phyloP scores from a whole-genome alignment of 441 rosid species.

The Erodium chrysanthum region DNA sequence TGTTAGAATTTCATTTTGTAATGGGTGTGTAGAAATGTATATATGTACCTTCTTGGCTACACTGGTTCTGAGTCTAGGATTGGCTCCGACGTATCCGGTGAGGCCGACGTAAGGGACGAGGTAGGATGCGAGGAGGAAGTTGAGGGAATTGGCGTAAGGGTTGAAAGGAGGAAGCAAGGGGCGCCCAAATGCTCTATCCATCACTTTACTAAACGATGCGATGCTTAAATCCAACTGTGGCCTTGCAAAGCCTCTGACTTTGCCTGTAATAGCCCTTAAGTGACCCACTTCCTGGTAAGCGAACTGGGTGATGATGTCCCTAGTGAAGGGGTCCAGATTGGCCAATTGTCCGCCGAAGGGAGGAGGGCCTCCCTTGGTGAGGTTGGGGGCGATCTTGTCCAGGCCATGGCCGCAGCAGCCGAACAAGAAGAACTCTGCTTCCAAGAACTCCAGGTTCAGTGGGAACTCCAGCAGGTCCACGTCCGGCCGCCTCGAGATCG shows the following conservation, averaged over 20 bases:
- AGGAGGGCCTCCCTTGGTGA: constrained; percentile 55
- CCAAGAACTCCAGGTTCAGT: constrained; percentile 67
- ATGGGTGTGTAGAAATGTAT: too few species aligned
- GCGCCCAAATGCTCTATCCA: constrained; percentile 48
- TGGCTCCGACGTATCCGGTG: constrained; percentile 78
- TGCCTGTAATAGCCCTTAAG: constrained; percentile 56
- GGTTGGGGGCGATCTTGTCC: constrained; percentile 50
- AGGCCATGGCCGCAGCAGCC: constrained; percentile 65
- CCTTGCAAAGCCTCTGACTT: constrained; percentile 64
- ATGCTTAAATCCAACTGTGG: constrained; percentile 61
- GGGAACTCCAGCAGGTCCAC: constrained; percentile 63
- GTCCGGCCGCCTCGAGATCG: constrained; percentile 20
- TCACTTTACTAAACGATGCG: constrained; percentile 38
- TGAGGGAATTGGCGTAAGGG: constrained; percentile 46
- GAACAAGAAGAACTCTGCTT: constrained; percentile 72
- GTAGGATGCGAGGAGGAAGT: constrained; percentile 70
- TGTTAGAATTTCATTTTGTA: too few species aligned
- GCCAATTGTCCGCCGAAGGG: constrained; percentile 60
- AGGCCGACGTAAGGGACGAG: constrained; percentile 70
- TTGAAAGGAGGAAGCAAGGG: constrained; percentile 52
- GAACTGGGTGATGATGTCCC: constrained; percentile 58
- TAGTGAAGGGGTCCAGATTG: constrained; percentile 40
- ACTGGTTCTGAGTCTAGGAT: constrained; percentile 37
- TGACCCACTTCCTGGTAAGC: constrained; percentile 90
- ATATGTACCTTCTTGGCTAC: constrained; percentile 39